A percentile compares a stretch with the other conserved stretches of the same genome.
These are phyloP conservation scores for Sinapis alba DNA, from an alignment of 441 rosid species.

Conservation along the genomic window DNA sequence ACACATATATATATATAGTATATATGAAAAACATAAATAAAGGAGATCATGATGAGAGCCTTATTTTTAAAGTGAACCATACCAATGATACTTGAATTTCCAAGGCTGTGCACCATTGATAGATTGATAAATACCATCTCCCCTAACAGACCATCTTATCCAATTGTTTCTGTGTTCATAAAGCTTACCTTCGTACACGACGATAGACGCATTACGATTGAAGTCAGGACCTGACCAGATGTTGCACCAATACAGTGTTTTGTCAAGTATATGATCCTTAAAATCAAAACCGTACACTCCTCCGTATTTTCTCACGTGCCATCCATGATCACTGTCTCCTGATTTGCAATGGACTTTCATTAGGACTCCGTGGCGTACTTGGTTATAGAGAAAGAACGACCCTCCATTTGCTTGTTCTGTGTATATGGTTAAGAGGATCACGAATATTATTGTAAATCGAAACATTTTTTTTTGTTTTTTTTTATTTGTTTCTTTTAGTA, in stretches of 20 bases:
- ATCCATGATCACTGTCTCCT: not conserved
- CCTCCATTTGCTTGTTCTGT: conserved; percentile 11
- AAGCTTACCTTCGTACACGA: not conserved
- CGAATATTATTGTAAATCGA: not conserved
- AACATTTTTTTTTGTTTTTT: not conserved
- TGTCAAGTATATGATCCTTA: not conserved
- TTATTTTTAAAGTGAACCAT: not conserved
- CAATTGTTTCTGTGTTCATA: not conserved
- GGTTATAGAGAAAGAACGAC: conserved; percentile 19
- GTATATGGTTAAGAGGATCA: conserved; percentile 2
- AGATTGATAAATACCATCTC: conserved; percentile 17
- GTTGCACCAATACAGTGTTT: conserved; percentile 5
- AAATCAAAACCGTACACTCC: not conserved
- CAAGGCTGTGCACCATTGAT: not conserved
- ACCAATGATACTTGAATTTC: conserved; percentile 11
- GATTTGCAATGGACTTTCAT: conserved; percentile 26
- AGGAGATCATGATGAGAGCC: not conserved
- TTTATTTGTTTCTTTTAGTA: not conserved
- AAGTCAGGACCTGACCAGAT: conserved; percentile 1
- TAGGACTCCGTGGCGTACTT: not conserved
- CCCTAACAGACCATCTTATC: conserved; percentile 10
- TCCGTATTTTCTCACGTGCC: not conserved
- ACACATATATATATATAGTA: not conserved
- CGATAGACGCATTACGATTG: not conserved
- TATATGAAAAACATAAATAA: not conserved